Evolutionary conservation across 768 basidiomycete genomes (phyloP), one percentile per base, ranked within the genome.

Genomic region (Amanita phalloides): DNA sequence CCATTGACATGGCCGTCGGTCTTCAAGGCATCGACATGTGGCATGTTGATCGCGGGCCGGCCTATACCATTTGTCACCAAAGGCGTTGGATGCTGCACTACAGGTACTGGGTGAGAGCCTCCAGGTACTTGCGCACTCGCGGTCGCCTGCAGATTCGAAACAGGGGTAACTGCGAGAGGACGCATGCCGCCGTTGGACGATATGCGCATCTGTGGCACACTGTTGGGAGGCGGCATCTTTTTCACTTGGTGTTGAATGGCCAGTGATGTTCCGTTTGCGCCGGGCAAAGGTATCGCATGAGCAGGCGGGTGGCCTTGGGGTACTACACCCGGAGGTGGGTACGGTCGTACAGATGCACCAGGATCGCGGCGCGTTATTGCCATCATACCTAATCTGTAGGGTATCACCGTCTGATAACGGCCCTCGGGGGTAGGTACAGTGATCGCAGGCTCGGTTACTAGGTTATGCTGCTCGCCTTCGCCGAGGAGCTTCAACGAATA

Each of bases 221-320:
- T 63, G 17, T 66, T 64, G 11, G 82, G 75, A 0, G 82, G 76
- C 1, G 78, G 78, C 68, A 84, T 74, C 61, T 78, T 76, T 69
- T 82, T 82, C 60, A 80, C 64, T 48, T 78, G 79, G 10, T 79
- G 73, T 44, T 75, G 74, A 59, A 82, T 71, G 1, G 83, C 70
- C n/a, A 84, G 71, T 0, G 82, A 75, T 0, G 77, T 71, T 5
- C 74, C 80, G 53, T 70, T 73, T 6, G 62, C 45, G 9, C 60
- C 39, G 30, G 53, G 41, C 26, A 32, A 37, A 6, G 50, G 44
- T 33, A 48, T 48, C 10, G 49, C 43, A 17, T 38, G 54, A 4
- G 51, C 5, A 13, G 42, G 48, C 14, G 30, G 35, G 21, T 45
- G 54, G 2, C 36, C 36, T 37, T 39, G 51, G 35, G 53, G 26